phyloP scores from a whole-genome alignment of 345 rosid species.

The Eucalyptus sideroxylon region DNA sequence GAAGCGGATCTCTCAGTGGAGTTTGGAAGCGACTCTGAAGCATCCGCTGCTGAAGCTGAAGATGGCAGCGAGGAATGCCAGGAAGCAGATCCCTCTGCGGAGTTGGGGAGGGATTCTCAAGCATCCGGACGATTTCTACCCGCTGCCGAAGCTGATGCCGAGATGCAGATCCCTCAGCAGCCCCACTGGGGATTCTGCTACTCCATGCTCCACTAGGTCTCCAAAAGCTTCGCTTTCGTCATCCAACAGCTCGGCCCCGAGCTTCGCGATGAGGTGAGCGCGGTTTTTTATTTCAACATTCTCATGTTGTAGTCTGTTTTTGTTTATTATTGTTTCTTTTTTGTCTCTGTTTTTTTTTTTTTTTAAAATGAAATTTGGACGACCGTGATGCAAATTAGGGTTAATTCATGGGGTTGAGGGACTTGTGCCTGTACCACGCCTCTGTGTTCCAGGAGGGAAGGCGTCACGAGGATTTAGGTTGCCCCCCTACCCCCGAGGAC shows the following conservation, averaged over 20 bases:
- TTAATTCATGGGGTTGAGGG: no score
- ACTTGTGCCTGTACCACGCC: no score
- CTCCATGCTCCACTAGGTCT: conserved; percentile 74
- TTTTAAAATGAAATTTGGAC: no score
- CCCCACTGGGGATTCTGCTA: conserved; percentile 89
- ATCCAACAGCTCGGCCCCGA: conserved; percentile 74
- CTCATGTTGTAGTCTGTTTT: background rate
- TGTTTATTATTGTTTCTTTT: no score
- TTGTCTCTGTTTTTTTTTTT: no score
- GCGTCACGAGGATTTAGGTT: no score
- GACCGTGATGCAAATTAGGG: no score
- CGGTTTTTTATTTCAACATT: background rate
- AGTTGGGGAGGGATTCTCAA: conserved; percentile 51
- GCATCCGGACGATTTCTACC: conserved; percentile 67
- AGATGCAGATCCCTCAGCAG: conserved; percentile 77
- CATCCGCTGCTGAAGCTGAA: no score
- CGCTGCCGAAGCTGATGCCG: conserved; percentile 65
- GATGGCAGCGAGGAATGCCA: no score
- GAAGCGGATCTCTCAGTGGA: conserved; percentile 48
- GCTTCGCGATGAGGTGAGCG: conserved; percentile 69
- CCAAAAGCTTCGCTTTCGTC: conserved; percentile 71
- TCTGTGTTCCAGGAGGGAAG: no score
- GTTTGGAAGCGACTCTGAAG: no score
- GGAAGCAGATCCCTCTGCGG: conserved; percentile 25
- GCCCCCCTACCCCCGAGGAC: no score